Evolutionary conservation across 352 stramenopile species (phyloP).

Genomic region (Pythium rhizo-oryzae): DNA sequence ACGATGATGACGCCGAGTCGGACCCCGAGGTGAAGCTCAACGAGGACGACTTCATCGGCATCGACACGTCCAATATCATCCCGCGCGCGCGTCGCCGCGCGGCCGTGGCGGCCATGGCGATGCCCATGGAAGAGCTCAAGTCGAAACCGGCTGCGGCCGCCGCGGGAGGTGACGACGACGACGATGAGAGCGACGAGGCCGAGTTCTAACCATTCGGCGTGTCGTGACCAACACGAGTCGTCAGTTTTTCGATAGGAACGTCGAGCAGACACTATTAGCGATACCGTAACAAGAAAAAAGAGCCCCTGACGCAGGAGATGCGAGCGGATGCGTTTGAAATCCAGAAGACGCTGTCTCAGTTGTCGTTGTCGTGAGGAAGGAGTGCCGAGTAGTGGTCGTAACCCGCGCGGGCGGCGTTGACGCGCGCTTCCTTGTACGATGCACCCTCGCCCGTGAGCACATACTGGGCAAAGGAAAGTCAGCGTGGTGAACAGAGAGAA

Average conservation of each 20-base stretch:
- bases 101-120: slow-evolving; percentile 67
- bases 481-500: not conserved
- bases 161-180: slow-evolving; percentile 52
- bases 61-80: slow-evolving; percentile 89
- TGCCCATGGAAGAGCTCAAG: slow-evolving; percentile 58
- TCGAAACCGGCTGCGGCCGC: slow-evolving; percentile 28
- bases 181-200: slow-evolving; percentile 81
- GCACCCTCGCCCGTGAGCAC: slow-evolving; percentile 46
- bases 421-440: slow-evolving; percentile 67
- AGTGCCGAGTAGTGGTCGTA: slow-evolving; percentile 51
- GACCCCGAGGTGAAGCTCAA: slow-evolving; percentile 84
- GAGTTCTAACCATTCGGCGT: slow-evolving; percentile 60
- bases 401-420: slow-evolving; percentile 52
- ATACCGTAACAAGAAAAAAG: not conserved
- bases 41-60: slow-evolving; percentile 81
- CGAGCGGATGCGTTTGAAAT: not conserved
- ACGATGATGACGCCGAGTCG: slow-evolving; percentile 62
- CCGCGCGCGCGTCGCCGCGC: slow-evolving; percentile 71
- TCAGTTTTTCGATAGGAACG: not conserved
- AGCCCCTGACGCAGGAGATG: not conserved
- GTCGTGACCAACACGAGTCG: not conserved
- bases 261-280: not conserved
- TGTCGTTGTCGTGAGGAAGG: slow-evolving; percentile 14
- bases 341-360: not conserved
- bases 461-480: slow-evolving; percentile 4